Evolutionary conservation across 495 filamentous ascomycete genomes (phyloP), one percentile per base, ranked within the genome.

Genomic region (Evernia prunastri): DNA sequence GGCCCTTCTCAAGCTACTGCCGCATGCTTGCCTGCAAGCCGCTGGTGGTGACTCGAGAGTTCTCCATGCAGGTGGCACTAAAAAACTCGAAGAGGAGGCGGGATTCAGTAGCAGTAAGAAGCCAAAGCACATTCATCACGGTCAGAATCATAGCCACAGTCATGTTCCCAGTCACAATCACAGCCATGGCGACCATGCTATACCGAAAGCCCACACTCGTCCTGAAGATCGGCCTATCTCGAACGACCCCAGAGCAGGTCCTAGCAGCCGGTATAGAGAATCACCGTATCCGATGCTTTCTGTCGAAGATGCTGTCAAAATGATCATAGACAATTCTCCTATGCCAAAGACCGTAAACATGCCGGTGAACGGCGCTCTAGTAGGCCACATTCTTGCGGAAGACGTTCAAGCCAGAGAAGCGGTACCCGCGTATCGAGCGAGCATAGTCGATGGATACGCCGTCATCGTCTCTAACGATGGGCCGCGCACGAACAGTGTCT

Each of bases 371-470:
- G 77, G 78, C 33, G 70, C 72, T 15, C 73, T 97, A 0, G 84
- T 91, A 11, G 92, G 91, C 13, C 80, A 82, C 56, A 85, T 97
- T 7, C 77, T 97, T 13, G 94, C 92, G 8, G 84, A 89, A 72
- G 89, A 96, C 70, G 86, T 97, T 43, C 82, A 79, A 54, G 90
- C 94, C 5, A 72, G 77, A 29, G 92, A 96, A 70, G 79, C 86
- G 18, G 95, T 97, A 0, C 94, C 94, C 7, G 94, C 95, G 9
- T 99, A 90, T 75, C 83, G 89, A 59, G 94, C 94, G 47, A 96
- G 92, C 70, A 99, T 96, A 63, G 95, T 99, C 4, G 94, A 99
- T 72, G 94, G 94, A 15, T 99, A 99, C 71, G 95, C 95, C 4
- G 82, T 97, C 23, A 77, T 86, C 42, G 85, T 84, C n/a, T 75